phyloP scores from a whole-genome alignment of 371 early-diverging fungal species.

The Apophysomyces sp. region DNA sequence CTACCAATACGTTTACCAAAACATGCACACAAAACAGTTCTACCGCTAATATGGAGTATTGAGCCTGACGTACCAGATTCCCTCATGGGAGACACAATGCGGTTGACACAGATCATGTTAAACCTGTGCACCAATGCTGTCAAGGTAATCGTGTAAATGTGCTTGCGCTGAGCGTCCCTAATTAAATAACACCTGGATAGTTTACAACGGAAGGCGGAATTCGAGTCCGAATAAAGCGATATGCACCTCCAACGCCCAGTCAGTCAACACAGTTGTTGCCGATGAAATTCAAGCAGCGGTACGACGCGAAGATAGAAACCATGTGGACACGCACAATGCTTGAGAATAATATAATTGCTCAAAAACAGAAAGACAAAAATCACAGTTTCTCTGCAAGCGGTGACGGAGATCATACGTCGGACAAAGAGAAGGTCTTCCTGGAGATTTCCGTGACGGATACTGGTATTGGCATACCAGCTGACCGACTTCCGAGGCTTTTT shows the following conservation, averaged over 20 bases:
- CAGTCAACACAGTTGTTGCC: conserved; percentile 17
- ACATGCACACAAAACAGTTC: conserved; percentile 40
- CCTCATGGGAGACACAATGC: conserved; percentile 58
- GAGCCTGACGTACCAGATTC: conserved; percentile 58
- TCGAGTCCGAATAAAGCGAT: conserved; percentile 38
- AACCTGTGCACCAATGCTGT: conserved; percentile 63
- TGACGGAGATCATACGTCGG: conserved; percentile 20
- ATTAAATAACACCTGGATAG: conserved; percentile 12
- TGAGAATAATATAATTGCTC: neutral
- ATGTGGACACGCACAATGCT: conserved; percentile 25
- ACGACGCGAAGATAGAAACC: conserved; percentile 54
- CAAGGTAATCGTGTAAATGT: conserved; percentile 33
- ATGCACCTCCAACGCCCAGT: conserved; percentile 24
- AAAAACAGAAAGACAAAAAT: neutral
- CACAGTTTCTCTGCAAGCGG: conserved; percentile 9
- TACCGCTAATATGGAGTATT: conserved; percentile 59
- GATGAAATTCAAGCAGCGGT: conserved; percentile 55
- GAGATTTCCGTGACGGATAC: conserved; percentile 61
- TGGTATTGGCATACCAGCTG: conserved; percentile 61
- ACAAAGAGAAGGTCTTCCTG: conserved; percentile 37
- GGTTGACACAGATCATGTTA: conserved; percentile 56
- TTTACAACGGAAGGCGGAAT: conserved; percentile 49
- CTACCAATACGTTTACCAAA: conserved; percentile 13
- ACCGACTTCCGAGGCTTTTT: conserved; percentile 55
- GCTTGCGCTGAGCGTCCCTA: neutral